Evolutionary conservation across 2,329 filamentous ascomycete species (phyloP).

Genomic region (Colletotrichum scovillei): DNA sequence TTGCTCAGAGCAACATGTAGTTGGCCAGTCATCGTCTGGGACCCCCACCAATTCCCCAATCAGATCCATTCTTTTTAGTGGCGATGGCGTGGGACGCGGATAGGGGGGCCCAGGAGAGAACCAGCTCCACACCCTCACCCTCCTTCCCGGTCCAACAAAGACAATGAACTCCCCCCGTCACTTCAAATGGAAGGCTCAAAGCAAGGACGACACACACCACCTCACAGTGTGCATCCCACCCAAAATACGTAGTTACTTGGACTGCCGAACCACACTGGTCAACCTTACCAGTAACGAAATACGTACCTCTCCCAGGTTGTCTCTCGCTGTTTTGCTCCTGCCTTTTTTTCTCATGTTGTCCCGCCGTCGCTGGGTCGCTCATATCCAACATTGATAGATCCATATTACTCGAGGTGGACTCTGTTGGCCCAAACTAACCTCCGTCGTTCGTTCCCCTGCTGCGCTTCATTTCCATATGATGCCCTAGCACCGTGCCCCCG

Average conservation of each 20-base stretch:
- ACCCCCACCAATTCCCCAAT: conserved; percentile 33
- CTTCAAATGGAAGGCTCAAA: neutral
- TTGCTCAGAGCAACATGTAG: conserved; percentile 36
- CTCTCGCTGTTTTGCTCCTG: conserved; percentile 21
- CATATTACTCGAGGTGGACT: conserved; percentile 33
- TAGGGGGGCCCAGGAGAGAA: conserved; percentile 2
- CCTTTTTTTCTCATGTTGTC: conserved; percentile 33
- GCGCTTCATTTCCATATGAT: conserved; percentile 34
- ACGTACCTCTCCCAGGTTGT: conserved; percentile 12
- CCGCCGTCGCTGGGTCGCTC: conserved; percentile 33
- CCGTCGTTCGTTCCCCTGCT: conserved; percentile 29
- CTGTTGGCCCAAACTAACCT: conserved; percentile 26
- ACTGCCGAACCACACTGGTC: neutral
- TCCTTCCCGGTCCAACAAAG: neutral
- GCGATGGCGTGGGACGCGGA: conserved; percentile 28
- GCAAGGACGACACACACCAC: neutral
- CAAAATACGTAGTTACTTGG: neutral
- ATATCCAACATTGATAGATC: conserved; percentile 35
- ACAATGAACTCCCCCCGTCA: neutral
- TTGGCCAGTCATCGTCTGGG: conserved; percentile 29
- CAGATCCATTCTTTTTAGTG: conserved; percentile 29
- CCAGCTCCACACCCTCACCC: neutral
- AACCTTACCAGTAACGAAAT: neutral
- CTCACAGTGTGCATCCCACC: neutral
- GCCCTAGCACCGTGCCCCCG: conserved; percentile 32